Conservation (phyloP, 345 rosid genomes). For the Salix udensis region DNA sequence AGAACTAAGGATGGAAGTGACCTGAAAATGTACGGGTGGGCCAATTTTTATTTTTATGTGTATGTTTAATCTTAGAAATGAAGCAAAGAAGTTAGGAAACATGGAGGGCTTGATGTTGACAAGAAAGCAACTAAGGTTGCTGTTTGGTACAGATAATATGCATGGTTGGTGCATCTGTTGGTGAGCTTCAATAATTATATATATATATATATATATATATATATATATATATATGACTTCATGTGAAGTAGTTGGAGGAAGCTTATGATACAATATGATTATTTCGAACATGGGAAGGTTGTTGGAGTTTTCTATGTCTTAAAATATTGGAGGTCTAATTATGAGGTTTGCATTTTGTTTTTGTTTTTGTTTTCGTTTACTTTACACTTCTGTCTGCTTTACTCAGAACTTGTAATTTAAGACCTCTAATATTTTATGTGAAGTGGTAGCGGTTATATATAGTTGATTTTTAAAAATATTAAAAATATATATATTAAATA, state of each 20-base stretch:
- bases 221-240: background rate
- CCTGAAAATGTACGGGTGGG: background rate
- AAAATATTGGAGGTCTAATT: no score
- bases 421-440: no score
- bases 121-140: slow-evolving; percentile 4
- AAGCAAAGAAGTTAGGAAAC: slow-evolving; percentile 5
- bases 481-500: no score
- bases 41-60: background rate
- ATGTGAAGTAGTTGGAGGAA: background rate
- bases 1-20: background rate
- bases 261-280: background rate
- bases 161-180: slow-evolving; percentile 12
- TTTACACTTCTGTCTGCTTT: no score
- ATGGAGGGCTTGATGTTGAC: slow-evolving; percentile 13
- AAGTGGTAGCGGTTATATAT: no score
- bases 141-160: background rate
- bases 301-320: no score
- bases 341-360: no score
- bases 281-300: no score
- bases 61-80: slow-evolving; percentile 1
- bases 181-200: background rate
- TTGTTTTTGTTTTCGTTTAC: no score
- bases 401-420: no score
- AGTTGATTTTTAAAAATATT: no score
- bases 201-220: background rate